phyloP scores from a whole-genome alignment of 805 yeast species.

The Monosporozyma aquatica region DNA sequence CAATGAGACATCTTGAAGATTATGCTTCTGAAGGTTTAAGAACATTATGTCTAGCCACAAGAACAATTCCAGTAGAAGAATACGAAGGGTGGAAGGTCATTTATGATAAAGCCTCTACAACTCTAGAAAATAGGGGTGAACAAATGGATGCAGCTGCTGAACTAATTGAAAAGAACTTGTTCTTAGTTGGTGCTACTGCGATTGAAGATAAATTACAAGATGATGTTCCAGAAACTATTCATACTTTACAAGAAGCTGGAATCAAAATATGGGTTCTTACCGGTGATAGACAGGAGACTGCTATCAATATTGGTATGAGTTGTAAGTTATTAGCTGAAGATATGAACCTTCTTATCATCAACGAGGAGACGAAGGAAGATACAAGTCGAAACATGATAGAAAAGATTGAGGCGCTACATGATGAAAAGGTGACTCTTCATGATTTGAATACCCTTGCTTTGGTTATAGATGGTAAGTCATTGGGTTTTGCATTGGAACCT shows the following conservation, averaged over 20 bases:
- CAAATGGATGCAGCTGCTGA: conserved; percentile 86
- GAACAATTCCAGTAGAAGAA: conserved; percentile 72
- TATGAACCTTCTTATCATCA: conserved; percentile 84
- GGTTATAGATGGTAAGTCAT: conserved; percentile 88
- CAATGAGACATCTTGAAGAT: conserved; percentile 82
- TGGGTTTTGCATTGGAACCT: conserved; percentile 75
- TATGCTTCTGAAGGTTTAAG: conserved; percentile 95
- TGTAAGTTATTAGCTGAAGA: conserved; percentile 91
- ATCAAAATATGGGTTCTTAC: conserved; percentile 96
- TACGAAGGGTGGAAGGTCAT: conserved; percentile 57
- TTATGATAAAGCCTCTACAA: conserved; percentile 74
- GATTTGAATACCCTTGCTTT: conserved; percentile 77
- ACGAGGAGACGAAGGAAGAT: conserved; percentile 76
- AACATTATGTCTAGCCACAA: conserved; percentile 84
- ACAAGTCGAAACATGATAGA: conserved; percentile 63
- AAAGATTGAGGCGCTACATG: conserved; percentile 63
- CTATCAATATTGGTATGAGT: conserved; percentile 97
- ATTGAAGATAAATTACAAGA: conserved; percentile 96
- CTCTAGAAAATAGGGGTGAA: conserved; percentile 63
- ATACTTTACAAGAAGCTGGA: conserved; percentile 91
- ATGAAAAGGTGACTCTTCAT: conserved; percentile 54
- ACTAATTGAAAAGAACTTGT: conserved; percentile 68
- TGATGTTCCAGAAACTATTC: conserved; percentile 97
- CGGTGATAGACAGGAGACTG: conserved; percentile 98
- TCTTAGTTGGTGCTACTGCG: conserved; percentile 91